Evolutionary conservation across 176 grass and related monocot genomes (phyloP), one percentile per base, ranked within the genome.

Genomic region (Musa beccarii): DNA sequence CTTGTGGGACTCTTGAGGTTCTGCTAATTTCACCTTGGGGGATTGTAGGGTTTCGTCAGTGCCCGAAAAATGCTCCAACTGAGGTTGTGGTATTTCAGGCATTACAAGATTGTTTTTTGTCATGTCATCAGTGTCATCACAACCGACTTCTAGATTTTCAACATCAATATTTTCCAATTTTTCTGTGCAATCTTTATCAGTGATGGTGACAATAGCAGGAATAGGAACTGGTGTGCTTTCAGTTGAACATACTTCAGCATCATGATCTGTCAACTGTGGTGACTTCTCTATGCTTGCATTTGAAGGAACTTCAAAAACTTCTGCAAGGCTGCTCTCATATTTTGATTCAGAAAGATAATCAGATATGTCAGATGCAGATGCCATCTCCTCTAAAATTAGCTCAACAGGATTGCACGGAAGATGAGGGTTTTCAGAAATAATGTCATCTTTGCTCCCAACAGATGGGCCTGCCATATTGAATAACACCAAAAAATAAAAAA

Each of bases 11-110:
- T 52, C 5, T 65, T 25, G 75, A 52, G 49, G 19, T 52, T 65
- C 61, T 65, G 8, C 34, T 53, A 49, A 52, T 43, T 25, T 25
- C 61, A 52, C 21, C 15, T 66, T 23, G 9, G n/a, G 5, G 50
- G 49, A 51, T 70, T 51, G 59, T 65, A 24, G 49, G 53, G 34
- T 49, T 8, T 77, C 75, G n/a, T 66, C 20, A 6, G 49, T 24
- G n/a, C 25, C 61, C 65, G 49, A 66, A n/a, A 77, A 52, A 49
- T 64, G 24, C 6, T 63, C 75, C 19, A 77, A 66, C 43, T 77
- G 29, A 15, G 43, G 49, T 63, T 49, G 49, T 2, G 9, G 10
- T 25, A 49, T 52, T 24, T 65, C 28, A 17, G 61, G 19, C 49
- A 52, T 77, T 77, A 49, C 19, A 52, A 26, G 19, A 52, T 66